phyloP scores from a whole-genome alignment of 768 basidiomycete species.

The Amanita rubescens region DNA sequence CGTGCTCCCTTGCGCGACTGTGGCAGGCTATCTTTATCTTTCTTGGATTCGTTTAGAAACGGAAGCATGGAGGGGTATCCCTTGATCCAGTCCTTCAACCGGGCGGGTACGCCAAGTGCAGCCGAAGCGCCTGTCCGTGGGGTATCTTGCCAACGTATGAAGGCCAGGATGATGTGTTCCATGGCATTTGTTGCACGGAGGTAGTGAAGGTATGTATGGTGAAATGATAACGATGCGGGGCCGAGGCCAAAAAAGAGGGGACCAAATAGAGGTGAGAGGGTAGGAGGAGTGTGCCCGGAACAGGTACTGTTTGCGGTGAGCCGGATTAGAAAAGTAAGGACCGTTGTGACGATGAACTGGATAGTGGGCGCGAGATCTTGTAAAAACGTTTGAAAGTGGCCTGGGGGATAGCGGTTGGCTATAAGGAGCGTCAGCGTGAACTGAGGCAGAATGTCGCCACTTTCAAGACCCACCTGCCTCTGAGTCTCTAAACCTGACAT shows the following conservation, averaged over 20 bases:
- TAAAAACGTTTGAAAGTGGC: conserved; percentile 68
- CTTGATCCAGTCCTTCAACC: conserved; percentile 88
- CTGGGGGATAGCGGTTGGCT: conserved; percentile 62
- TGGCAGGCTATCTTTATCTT: conserved; percentile 39
- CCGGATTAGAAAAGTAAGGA: conserved; percentile 76
- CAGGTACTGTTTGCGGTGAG: conserved; percentile 77
- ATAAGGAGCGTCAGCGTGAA: conserved; percentile 4
- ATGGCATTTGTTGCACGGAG: conserved; percentile 79
- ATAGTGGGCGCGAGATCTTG: conserved; percentile 43
- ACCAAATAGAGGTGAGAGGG: conserved; percentile 84
- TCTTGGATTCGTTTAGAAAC: conserved; percentile 42
- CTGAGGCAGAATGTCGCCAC: neutral
- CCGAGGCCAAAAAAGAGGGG: conserved; percentile 84
- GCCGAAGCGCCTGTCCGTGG: conserved; percentile 34
- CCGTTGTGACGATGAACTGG: conserved; percentile 53
- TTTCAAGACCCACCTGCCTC: conserved; percentile 60
- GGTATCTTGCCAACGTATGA: conserved; percentile 75
- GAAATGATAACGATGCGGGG: conserved; percentile 40
- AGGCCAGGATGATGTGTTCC: conserved; percentile 89
- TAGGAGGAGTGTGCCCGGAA: conserved; percentile 87
- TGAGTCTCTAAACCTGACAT: conserved; percentile 71
- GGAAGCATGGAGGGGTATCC: conserved; percentile 83
- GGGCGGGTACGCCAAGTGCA: conserved; percentile 66
- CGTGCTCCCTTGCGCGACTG: conserved; percentile 71
- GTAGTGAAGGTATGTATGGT: conserved; percentile 52